These are phyloP conservation scores for Oxyria digyna DNA, from an alignment of 148 eudicot species.

Conservation along the genomic window DNA sequence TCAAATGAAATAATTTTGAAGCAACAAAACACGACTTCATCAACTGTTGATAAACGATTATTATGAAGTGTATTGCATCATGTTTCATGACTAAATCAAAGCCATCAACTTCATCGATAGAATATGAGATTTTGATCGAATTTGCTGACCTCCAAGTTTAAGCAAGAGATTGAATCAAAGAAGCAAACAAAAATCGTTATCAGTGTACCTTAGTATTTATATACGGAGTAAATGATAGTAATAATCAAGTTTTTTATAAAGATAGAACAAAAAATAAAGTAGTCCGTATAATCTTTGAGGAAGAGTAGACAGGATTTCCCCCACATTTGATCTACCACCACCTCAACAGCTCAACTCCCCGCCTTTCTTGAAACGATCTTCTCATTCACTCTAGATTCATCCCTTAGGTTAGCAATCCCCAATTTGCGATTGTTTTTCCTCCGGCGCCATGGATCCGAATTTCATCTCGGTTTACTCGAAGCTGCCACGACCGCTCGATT, in stretches of 20 bases:
- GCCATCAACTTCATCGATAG: not conserved
- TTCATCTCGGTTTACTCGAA: conserved; percentile 61
- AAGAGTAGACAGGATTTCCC: not conserved
- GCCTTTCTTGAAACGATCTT: not conserved
- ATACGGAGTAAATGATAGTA: too few relatives aligned
- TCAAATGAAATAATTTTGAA: too few relatives aligned
- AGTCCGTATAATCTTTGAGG: too few relatives aligned
- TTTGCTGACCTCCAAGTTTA: not conserved
- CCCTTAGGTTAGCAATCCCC: not conserved
- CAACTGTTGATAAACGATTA: too few relatives aligned
- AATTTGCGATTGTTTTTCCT: not conserved
- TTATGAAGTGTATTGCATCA: too few relatives aligned
- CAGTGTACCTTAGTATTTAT: too few relatives aligned
- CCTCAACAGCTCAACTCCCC: not conserved
- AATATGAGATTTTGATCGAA: not conserved
- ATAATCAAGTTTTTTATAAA: too few relatives aligned
- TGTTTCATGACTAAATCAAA: not conserved
- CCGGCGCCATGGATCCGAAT: conserved; percentile 13
- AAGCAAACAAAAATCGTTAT: too few relatives aligned
- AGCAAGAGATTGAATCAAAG: not conserved
- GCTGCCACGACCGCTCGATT: conserved; percentile 40
- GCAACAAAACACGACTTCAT: too few relatives aligned
- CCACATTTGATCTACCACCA: not conserved
- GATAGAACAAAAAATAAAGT: too few relatives aligned
- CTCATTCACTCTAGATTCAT: not conserved